These are phyloP conservation scores for Jaltomata sinuosa DNA, from an alignment of 257 asterid genomes.

Conservation along the genomic window DNA sequence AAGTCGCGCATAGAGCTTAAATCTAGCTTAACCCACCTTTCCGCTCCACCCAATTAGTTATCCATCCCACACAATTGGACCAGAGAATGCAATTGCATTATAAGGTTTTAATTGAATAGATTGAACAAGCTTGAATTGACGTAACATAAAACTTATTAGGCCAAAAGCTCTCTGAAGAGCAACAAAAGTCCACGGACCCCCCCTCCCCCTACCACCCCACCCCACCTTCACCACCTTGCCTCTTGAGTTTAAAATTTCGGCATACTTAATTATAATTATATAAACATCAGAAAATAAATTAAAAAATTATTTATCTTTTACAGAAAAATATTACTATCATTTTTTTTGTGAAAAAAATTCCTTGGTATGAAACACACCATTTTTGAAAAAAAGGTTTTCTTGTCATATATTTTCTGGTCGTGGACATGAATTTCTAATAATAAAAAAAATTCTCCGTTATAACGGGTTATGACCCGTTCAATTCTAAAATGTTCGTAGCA, in stretches of 20 bases:
- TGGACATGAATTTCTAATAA: not conserved
- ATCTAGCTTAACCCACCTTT: not conserved
- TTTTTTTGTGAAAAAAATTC: not conserved
- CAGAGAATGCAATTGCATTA: no score
- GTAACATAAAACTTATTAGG: no score
- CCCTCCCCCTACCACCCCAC: not conserved
- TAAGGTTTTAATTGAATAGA: no score
- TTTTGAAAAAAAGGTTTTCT: not conserved
- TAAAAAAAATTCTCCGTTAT: not conserved
- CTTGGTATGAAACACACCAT: not conserved
- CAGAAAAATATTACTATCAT: no score
- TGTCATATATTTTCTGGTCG: not conserved
- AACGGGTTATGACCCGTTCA: not conserved
- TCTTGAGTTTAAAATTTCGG: not conserved
- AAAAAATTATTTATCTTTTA: not conserved
- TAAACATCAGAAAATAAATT: not conserved
- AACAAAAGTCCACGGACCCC: no score
- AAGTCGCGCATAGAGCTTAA: not conserved
- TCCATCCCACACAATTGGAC: no score
- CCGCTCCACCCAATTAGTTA: not conserved
- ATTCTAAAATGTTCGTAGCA: not conserved
- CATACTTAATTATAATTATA: not conserved
- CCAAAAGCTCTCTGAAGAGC: no score
- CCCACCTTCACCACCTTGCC: no score
- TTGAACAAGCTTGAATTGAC: no score